Percentiles rank a stretch among this genome's conserved stretches.
phyloP scores from a whole-genome alignment of 192 early-diverging fungal genomes.

The Linnemannia hyalina region DNA sequence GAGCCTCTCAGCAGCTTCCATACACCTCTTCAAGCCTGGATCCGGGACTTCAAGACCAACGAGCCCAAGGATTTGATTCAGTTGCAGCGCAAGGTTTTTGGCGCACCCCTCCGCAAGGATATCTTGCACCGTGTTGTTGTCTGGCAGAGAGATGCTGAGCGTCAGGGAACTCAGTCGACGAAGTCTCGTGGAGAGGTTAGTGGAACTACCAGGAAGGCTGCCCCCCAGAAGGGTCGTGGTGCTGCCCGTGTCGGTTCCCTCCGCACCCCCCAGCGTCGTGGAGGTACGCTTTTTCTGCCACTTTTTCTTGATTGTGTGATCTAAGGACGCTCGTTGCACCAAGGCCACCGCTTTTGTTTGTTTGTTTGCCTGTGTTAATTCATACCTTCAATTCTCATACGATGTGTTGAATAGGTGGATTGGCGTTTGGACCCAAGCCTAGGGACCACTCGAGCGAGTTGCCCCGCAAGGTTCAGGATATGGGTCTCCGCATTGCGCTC shows the following conservation, averaged over 20 bases:
- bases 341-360: neutral
- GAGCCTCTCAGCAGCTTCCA: conserved; percentile 42
- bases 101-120: conserved; percentile 79
- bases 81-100: conserved; percentile 82
- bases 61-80: conserved; percentile 78
- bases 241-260: conserved; percentile 88
- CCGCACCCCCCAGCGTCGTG: conserved; percentile 88
- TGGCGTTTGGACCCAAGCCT: conserved; percentile 92
- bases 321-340: neutral
- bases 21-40: conserved; percentile 76
- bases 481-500: conserved; percentile 86
- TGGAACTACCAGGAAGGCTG: conserved; percentile 84
- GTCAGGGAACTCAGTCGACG: conserved; percentile 88
- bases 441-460: conserved; percentile 86
- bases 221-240: conserved; percentile 95
- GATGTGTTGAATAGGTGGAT: conserved; percentile 64
- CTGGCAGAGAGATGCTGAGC: conserved; percentile 86
- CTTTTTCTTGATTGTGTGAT: neutral
- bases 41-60: conserved; percentile 82
- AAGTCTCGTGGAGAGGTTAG: conserved; percentile 87
- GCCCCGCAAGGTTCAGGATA: conserved; percentile 87
- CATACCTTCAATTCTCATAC: neutral
- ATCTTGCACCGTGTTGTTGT: conserved; percentile 87
- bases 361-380: neutral
- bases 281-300: conserved; percentile 68